Evolutionary conservation across 495 filamentous ascomycete species (phyloP).

Genomic region (Hyphodiscus hymeniophilus): DNA sequence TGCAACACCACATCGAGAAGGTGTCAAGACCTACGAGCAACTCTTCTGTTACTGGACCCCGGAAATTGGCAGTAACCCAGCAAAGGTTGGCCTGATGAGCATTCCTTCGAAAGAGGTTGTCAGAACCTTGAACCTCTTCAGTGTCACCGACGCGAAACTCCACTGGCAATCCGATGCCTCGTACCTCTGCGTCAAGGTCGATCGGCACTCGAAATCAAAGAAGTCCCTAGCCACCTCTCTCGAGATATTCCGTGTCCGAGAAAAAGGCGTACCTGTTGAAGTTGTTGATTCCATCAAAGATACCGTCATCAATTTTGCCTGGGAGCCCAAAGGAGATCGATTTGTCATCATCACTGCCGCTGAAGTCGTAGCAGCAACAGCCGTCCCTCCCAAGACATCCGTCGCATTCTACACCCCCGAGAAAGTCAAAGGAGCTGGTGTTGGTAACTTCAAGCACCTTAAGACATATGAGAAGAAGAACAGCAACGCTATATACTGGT

Average conservation of each 20-base stretch:
- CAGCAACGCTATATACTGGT: constrained; percentile 99
- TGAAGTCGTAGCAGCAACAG: constrained; percentile 66
- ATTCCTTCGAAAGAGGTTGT: constrained; percentile 90
- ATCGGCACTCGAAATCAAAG: constrained; percentile 97
- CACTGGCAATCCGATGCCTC: constrained; percentile 92
- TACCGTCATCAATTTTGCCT: constrained; percentile 97
- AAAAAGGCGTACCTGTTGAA: constrained; percentile 97
- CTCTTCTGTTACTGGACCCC: constrained; percentile 98
- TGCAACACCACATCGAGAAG: constrained; percentile 65
- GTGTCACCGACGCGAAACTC: constrained; percentile 91
- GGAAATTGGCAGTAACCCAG: constrained; percentile 96
- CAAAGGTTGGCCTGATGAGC: constrained; percentile 91
- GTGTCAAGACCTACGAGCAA: constrained; percentile 85
- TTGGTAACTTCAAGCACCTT: constrained; percentile 93
- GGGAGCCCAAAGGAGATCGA: constrained; percentile 94
- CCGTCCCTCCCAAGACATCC: constrained; percentile 80
- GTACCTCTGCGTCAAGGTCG: constrained; percentile 97
- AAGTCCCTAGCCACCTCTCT: constrained; percentile 94
- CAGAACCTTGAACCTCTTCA: constrained; percentile 92
- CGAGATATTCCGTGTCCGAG: constrained; percentile 92
- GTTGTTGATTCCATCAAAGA: constrained; percentile 96
- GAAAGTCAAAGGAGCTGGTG: constrained; percentile 65
- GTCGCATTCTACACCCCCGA: constrained; percentile 96
- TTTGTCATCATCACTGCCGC: constrained; percentile 96
- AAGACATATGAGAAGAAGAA: constrained; percentile 96